Evolutionary conservation across 805 yeast species (phyloP), one percentile per base, ranked within the genome.

Genomic region (Zygosaccharomyces kombuchaensis): DNA sequence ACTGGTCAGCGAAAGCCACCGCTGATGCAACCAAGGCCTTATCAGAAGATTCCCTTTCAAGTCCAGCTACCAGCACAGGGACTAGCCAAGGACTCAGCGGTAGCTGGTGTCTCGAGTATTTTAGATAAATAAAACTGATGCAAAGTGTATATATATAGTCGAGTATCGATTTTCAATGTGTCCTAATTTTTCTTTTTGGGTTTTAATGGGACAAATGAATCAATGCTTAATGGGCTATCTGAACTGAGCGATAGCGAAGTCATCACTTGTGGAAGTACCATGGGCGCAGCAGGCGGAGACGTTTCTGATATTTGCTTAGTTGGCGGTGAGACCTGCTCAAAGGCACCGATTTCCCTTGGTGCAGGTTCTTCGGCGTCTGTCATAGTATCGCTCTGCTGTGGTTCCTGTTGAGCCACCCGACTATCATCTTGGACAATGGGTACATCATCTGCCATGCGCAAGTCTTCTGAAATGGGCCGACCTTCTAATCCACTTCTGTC

Each of bases 121-220:
- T 8, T 26, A 13, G 12, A 25, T 19, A 35, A 22, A n/a, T 19
- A 5, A 19, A n/a, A 19, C 21, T 19, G 16, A 37, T 10, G 6
- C 21, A 13, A n/a, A 19, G 32, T 23, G n/a, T 26, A 8, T 22
- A 25, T 26, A 10, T 12, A 26, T 37, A 37, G 13, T 37, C 13
- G 32, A 35, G 9, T 10, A 2, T 14, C n/a, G 36, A 22, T n/a
- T 37, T 16, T n/a, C n/a, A 10, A 19, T 22, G 23, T 14, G 16
- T 45, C 17, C 35, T 30, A 36, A 46, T 35, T 30, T 31, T 51
- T 59, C 45, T 54, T 62, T 16, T 52, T 54, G 5, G 67, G 67
- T 37, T 57, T 54, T 34, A 62, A 48, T 30, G 67, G 67, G 5
- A 55, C 41, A 38, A 62, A 60, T 19, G 63, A 50, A 27, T 47